phyloP scores from a whole-genome alignment of 345 rosid species.

The Boechera stricta region DNA sequence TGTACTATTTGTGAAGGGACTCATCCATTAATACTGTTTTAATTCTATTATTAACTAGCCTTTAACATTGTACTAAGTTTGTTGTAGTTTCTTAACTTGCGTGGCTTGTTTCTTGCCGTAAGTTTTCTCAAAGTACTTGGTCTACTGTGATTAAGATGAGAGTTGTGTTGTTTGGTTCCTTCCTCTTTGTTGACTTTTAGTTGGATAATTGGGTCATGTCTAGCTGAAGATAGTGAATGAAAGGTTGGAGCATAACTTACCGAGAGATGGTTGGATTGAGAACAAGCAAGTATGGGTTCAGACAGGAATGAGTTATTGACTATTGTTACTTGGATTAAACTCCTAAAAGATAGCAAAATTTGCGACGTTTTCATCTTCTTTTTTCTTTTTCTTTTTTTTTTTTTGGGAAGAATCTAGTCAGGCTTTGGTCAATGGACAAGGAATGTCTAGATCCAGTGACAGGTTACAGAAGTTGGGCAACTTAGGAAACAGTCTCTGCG shows the following conservation, averaged over 20 bases:
- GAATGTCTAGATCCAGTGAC: not conserved
- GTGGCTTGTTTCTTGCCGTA: constrained; percentile 40
- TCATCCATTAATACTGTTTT: constrained; percentile 9
- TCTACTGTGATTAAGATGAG: constrained; percentile 24
- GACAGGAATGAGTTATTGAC: not conserved
- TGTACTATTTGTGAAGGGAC: constrained; percentile 29
- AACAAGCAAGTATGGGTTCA: not conserved
- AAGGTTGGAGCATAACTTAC: constrained; percentile 6
- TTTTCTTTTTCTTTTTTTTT: too few species aligned
- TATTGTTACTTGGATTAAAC: not conserved
- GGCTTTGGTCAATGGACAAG: too few species aligned
- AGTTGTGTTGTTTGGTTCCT: constrained; percentile 4
- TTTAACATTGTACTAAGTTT: constrained; percentile 33
- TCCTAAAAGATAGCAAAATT: too few species aligned
- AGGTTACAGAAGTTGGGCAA: not conserved
- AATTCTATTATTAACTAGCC: constrained; percentile 25
- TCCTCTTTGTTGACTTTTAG: constrained; percentile 35
- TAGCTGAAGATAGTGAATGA: not conserved
- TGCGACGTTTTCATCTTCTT: not conserved
- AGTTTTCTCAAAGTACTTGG: constrained; percentile 10
- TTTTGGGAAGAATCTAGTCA: not conserved
- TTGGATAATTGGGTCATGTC: constrained; percentile 19
- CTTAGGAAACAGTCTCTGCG: not conserved
- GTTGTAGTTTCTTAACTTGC: constrained; percentile 28
- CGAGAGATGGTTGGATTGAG: constrained; percentile 12